A percentile compares a stretch with the other conserved stretches of the same genome.
Conservation (phyloP, 2,329 filamentous ascomycete species). For the Aureobasidium zeae region DNA sequence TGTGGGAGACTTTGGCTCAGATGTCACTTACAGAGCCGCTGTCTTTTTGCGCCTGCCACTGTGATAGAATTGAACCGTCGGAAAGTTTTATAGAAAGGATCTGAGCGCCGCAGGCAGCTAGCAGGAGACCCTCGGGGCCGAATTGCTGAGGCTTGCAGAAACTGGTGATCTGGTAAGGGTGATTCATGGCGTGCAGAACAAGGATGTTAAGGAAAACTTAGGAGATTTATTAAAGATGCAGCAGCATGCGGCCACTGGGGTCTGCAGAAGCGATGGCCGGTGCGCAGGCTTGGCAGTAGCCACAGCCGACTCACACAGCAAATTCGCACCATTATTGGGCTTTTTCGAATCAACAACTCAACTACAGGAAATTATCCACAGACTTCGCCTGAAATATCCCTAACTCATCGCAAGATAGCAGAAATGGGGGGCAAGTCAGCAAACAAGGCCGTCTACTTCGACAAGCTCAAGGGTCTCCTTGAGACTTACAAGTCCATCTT, state of each 20-base stretch:
- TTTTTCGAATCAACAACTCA: conserved; percentile 12
- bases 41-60: conserved; percentile 44
- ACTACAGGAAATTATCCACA: conserved; percentile 10
- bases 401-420: conserved; percentile 19
- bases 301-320: conserved; percentile 14
- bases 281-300: neutral
- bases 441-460: conserved; percentile 96
- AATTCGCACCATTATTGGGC: conserved; percentile 6
- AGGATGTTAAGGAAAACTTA: too few species aligned
- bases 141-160: conserved; percentile 7
- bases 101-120: conserved; percentile 64
- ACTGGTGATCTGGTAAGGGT: conserved; percentile 10
- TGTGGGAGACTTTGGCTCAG: neutral
- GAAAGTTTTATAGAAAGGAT: conserved; percentile 58
- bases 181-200: neutral
- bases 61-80: conserved; percentile 50
- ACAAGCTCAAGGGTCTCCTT: conserved; percentile 96
- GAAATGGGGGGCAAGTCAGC: conserved; percentile 57
- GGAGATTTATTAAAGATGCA: too few species aligned
- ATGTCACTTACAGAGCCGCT: conserved; percentile 15
- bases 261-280: conserved; percentile 13
- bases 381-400: conserved; percentile 20
- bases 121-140: conserved; percentile 42
- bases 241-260: neutral
- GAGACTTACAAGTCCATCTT: conserved; percentile 97